Evolutionary conservation across 345 rosid genomes (phyloP).

Genomic region (Euphorbia tirucalli): DNA sequence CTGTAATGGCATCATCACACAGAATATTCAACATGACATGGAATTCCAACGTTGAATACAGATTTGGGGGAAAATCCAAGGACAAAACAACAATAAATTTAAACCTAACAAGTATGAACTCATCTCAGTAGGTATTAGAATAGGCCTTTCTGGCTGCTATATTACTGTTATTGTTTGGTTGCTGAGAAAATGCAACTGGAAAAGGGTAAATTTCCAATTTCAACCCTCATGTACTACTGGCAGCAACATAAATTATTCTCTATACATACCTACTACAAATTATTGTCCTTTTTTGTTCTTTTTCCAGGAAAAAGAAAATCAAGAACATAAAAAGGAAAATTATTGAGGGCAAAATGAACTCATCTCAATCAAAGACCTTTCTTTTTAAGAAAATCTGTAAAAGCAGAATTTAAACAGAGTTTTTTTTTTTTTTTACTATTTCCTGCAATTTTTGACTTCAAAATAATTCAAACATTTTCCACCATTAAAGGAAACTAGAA

Average conservation of each 20-base stretch:
- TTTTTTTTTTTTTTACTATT: background rate
- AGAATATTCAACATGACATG: slow-evolving; percentile 45
- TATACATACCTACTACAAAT: background rate
- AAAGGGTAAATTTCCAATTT: background rate
- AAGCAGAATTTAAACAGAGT: too few relatives aligned
- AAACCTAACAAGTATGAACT: background rate
- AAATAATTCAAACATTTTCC: background rate
- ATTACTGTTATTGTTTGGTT: slow-evolving; percentile 22
- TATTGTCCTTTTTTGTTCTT: too few relatives aligned
- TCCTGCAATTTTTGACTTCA: background rate
- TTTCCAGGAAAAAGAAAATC: too few relatives aligned
- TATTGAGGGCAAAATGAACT: too few relatives aligned
- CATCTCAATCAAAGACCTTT: too few relatives aligned
- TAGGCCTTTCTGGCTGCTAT: slow-evolving; percentile 19
- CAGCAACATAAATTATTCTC: background rate
- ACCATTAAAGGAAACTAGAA: background rate
- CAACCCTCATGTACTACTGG: background rate
- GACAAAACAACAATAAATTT: slow-evolving; percentile 13
- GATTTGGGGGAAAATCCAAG: slow-evolving; percentile 21
- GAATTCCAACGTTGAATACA: slow-evolving; percentile 43
- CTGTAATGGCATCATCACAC: slow-evolving; percentile 27
- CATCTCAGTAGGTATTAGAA: slow-evolving; percentile 7
- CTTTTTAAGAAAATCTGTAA: too few relatives aligned
- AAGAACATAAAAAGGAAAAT: too few relatives aligned
- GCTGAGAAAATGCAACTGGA: slow-evolving; percentile 19